Base-by-base conservation (phyloP, 768 basidiomycete species). In the Lyophyllum atratum region DNA sequence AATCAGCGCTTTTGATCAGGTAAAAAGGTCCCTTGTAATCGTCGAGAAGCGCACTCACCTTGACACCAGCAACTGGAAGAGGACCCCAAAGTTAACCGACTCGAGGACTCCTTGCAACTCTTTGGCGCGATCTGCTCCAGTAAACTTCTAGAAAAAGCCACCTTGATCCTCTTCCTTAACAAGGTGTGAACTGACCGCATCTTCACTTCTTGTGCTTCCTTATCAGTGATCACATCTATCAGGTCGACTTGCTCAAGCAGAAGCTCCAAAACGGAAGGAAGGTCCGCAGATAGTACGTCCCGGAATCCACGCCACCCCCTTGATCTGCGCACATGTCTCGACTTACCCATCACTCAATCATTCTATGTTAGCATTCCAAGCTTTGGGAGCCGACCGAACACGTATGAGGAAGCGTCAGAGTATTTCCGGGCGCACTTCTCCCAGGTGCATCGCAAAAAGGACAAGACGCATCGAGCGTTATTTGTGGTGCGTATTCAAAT, bases 401-500 rank as follows among this genome's bases (percentile, higher is more conserved):
- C 85, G 61, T 90, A 85, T 64, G 88, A 91, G 52, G 83, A 84
- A 7, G 89, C 89, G 19, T 84, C 90, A 31, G 84, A 88, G 64
- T 93, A 93, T 72, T 93, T 93, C 80, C 86, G 89, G 8, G 85
- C 89, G 24, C 92, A 93, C 64, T 93, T 93, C 72, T 72, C 86
- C 60, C 90, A 92, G 70, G 85, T 89, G 15, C 90, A 92, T 65
- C 76, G 83, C 60, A 80, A 80, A 62, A 90, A 88, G 59, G 90
- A 92, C 63, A 83, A 89, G 61, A 85, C 85, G 59, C 80, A 84
- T 37, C 83, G 90, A 48, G 86, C 86, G n/a, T 72, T 92, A 14
- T 93, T 89, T 24, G 85, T 89, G 49, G 90, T 90, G 70, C 49
- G 78, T 71, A 19, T 9, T 29, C 64, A 34, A 54, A 56, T 49